phyloP scores from a whole-genome alignment of 768 basidiomycete species.

The Chalciporus pseudorubinellus region DNA sequence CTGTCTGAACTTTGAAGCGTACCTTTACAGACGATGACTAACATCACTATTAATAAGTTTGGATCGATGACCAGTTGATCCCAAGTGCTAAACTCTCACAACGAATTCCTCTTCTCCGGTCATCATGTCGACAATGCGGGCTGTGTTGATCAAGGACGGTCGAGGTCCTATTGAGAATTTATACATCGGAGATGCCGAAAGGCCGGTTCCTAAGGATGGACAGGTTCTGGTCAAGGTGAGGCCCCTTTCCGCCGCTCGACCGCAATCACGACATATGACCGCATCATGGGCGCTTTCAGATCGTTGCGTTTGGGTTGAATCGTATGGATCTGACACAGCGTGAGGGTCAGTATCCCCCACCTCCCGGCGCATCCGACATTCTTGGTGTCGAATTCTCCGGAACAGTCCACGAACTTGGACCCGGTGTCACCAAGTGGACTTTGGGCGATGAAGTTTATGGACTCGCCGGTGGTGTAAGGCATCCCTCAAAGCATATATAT shows the following conservation, averaged over 20 bases:
- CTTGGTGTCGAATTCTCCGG: conserved; percentile 90
- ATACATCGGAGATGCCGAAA: conserved; percentile 69
- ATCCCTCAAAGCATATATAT: conserved; percentile 3
- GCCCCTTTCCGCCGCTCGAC: neutral
- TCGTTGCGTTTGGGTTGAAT: conserved; percentile 85
- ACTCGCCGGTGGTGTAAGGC: conserved; percentile 73
- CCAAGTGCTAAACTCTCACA: neutral
- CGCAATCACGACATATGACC: neutral
- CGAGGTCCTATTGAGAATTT: conserved; percentile 76
- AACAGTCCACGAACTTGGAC: conserved; percentile 51
- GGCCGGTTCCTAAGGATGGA: conserved; percentile 52
- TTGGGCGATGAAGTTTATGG: conserved; percentile 76
- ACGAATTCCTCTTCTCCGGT: neutral
- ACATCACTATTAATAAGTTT: too few relatives aligned
- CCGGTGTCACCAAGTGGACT: conserved; percentile 51
- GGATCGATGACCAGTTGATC: neutral
- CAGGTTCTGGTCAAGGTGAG: conserved; percentile 81
- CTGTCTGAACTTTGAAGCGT: too few relatives aligned
- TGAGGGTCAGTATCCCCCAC: conserved; percentile 71
- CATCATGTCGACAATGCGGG: conserved; percentile 55
- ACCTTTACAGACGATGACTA: neutral
- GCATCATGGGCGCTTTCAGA: conserved; percentile 36
- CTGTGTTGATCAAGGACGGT: conserved; percentile 72
- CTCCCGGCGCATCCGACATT: conserved; percentile 69
- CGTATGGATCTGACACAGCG: conserved; percentile 81